Base-by-base conservation (phyloP, 2,329 filamentous ascomycete genomes). In the Fusarium liriodendri region DNA sequence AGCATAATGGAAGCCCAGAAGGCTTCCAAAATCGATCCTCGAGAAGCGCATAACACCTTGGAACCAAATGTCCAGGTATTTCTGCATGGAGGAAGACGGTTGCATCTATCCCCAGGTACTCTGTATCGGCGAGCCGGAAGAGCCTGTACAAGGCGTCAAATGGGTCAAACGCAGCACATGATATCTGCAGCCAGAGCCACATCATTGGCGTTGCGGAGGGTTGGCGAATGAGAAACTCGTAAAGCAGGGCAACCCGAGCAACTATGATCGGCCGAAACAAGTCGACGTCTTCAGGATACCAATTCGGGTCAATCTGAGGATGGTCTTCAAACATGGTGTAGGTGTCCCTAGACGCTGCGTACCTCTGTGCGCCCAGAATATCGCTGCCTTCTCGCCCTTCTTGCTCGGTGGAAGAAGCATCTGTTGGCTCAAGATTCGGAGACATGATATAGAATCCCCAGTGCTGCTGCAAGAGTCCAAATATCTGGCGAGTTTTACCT, bases 101-200 rank as follows among this genome's bases (percentile, higher is more conserved):
- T 1, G 14, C 2, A 22, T 37, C 25, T 16, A 33, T 16, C 6
- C 25, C 20, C 1, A 62, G 40, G 16, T 55, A 45, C 1, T 1
- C 0, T 29, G 33, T 8, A 29, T 62, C 14, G 5, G 18, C 14
- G 7, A 66, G 52, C 9, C 64, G 22, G 20, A 66, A 66, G 14
- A 66, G 27, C 6, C 57, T 62, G 33, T 38, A 66, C 1, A 66
- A 40, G 5, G 58, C 64, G 29, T 66, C 64, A 20, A 66, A 66
- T 1, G 64, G 64, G 22, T 66, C 64, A 32, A 54, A 16, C 1
- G 5, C 9, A 6, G 11, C 8, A 18, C 64, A 66, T 6, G 33
- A 27, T 13, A 66, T 62, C 29, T 62, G 57, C 8, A 66, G 20
- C 29, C 45, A 66, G 14, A 62, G 45, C 45, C 64, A 66, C n/a